These are phyloP conservation scores for Rhamnella rubrinervis DNA, from an alignment of 331 rosid species.

Conservation along the genomic window DNA sequence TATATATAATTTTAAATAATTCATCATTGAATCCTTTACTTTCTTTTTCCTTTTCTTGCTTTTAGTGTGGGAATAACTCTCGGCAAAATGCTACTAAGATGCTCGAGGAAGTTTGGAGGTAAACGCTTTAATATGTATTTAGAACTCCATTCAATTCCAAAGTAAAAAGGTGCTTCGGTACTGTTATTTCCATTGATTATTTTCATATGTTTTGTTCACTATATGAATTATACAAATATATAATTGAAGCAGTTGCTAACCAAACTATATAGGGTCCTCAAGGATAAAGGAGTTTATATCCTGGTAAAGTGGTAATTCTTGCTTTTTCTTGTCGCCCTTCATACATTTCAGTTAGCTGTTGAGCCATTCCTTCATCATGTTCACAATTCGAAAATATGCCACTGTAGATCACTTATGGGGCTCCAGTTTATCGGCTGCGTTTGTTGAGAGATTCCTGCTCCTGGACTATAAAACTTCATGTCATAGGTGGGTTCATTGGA, in stretches of 20 bases:
- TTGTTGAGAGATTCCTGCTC: conserved; percentile 55
- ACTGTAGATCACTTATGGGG: conserved; percentile 80
- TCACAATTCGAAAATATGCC: conserved; percentile 20
- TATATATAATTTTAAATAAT: conserved; percentile 12
- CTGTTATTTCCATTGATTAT: conserved; percentile 4
- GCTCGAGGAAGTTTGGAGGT: conserved; percentile 92
- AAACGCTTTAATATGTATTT: conserved; percentile 29
- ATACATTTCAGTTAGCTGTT: conserved; percentile 12
- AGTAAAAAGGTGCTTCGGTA: not conserved
- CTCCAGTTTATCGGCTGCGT: conserved; percentile 64
- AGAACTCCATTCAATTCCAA: not conserved
- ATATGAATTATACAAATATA: conserved; percentile 70
- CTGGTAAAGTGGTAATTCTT: conserved; percentile 52
- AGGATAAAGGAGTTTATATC: conserved; percentile 80
- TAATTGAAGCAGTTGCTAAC: conserved; percentile 81
- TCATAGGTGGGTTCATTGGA: conserved; percentile 56
- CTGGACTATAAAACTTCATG: conserved; percentile 77
- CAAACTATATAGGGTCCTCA: conserved; percentile 91
- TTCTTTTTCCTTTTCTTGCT: conserved; percentile 24
- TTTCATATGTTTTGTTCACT: conserved; percentile 42
- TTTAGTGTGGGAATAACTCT: conserved; percentile 76
- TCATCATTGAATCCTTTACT: conserved; percentile 13
- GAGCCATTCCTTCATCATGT: not conserved
- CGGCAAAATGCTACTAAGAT: conserved; percentile 60
- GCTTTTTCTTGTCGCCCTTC: not conserved